These are phyloP conservation scores for Litchi chinensis DNA, from an alignment of 345 rosid genomes.

Conservation along the genomic window DNA sequence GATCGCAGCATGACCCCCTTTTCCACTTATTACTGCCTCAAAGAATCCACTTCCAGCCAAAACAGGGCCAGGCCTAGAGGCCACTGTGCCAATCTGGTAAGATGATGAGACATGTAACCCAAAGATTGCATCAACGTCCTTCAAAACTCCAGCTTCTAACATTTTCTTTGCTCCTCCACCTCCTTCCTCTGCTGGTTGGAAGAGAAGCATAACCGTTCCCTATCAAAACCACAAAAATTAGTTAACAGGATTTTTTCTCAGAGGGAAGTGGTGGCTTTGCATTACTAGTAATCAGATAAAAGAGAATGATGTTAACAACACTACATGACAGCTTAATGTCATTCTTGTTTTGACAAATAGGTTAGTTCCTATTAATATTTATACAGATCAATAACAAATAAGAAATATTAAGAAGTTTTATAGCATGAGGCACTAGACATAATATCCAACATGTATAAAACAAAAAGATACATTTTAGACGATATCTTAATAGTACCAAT, in stretches of 20 bases:
- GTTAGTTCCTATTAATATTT: background rate
- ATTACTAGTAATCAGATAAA: background rate
- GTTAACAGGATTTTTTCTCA: background rate
- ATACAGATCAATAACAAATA: background rate
- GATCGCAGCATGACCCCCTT: conserved; percentile 87
- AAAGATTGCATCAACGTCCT: conserved; percentile 70
- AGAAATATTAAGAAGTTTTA: background rate
- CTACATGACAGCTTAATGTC: background rate
- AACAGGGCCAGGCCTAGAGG: conserved; percentile 59
- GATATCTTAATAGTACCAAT: background rate
- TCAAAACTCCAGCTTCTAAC: conserved; percentile 65
- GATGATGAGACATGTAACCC: conserved; percentile 59
- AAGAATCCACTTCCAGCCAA: conserved; percentile 75
- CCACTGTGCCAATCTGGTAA: conserved; percentile 54
- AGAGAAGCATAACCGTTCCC: conserved; percentile 84
- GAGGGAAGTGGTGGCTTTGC: background rate
- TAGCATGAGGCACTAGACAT: background rate
- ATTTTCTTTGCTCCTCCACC: conserved; percentile 79
- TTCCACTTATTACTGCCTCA: conserved; percentile 75
- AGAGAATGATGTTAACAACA: background rate
- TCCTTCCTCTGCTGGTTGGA: conserved; percentile 97
- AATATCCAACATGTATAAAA: background rate
- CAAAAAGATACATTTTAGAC: background rate
- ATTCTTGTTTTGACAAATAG: background rate
- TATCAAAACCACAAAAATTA: conserved; percentile 26